A percentile compares a stretch with the other conserved stretches of the same genome.
Conservation (phyloP, 2,329 filamentous ascomycete species). For the Fusarium vanettenii region DNA sequence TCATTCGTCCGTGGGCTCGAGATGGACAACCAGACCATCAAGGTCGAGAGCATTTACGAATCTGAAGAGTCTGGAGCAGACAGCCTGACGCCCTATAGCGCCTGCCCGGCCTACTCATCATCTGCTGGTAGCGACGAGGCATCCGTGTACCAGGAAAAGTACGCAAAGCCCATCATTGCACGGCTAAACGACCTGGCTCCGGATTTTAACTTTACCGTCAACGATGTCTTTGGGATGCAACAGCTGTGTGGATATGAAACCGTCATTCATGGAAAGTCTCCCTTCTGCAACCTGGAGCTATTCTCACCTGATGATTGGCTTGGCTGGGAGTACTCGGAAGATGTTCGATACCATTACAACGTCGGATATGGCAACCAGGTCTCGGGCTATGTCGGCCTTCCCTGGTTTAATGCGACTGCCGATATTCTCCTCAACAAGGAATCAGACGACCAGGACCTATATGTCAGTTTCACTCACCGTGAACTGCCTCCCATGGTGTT, state of each 20-base stretch:
- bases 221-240: constrained; percentile 74
- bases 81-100: constrained; percentile 71
- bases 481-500: constrained; percentile 75
- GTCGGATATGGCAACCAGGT: constrained; percentile 71
- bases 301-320: constrained; percentile 74
- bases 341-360: constrained; percentile 74
- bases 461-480: constrained; percentile 76
- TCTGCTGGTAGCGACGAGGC: constrained; percentile 68
- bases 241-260: constrained; percentile 74
- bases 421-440: constrained; percentile 56
- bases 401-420: constrained; percentile 74
- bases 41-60: constrained; percentile 67
- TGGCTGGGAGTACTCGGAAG: constrained; percentile 73
- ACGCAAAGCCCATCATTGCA: constrained; percentile 70
- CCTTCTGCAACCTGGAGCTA: constrained; percentile 69
- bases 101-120: constrained; percentile 71
- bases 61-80: constrained; percentile 68
- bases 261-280: constrained; percentile 70
- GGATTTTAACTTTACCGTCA: constrained; percentile 71
- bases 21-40: constrained; percentile 62
- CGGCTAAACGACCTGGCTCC: constrained; percentile 65
- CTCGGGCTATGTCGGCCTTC: constrained; percentile 69
- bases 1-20: constrained; percentile 69
- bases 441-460: constrained; percentile 65
- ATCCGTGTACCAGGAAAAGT: constrained; percentile 61